Conservation (phyloP, 2,329 filamentous ascomycete genomes). For the Colletotrichum sp. region DNA sequence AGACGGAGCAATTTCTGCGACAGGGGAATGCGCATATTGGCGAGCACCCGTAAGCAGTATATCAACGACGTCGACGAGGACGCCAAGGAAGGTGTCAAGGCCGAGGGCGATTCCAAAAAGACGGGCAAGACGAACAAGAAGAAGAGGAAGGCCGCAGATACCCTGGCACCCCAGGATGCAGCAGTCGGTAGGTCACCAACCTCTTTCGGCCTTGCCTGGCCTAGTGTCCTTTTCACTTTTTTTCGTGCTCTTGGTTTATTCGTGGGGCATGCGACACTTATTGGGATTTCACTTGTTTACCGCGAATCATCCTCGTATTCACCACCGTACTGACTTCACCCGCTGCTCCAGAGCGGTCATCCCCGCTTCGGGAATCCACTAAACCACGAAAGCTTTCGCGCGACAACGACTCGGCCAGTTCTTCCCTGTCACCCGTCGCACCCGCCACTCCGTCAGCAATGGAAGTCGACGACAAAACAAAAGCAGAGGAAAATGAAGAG, state of each 20-base stretch:
- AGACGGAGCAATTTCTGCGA: constrained; percentile 72
- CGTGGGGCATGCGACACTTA: constrained; percentile 5
- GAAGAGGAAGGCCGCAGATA: constrained; percentile 77
- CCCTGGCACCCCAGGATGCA: constrained; percentile 59
- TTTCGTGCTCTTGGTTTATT: neutral
- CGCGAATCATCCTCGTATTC: constrained; percentile 2
- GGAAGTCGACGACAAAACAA: constrained; percentile 59
- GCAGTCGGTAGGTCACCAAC: constrained; percentile 29
- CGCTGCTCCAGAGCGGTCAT: constrained; percentile 52
- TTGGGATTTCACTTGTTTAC: neutral
- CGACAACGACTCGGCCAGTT: constrained; percentile 61
- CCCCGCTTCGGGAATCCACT: constrained; percentile 54
- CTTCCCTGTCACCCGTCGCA: constrained; percentile 63
- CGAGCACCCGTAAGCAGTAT: constrained; percentile 67
- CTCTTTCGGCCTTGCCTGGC: constrained; percentile 1
- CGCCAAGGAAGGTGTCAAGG: constrained; percentile 51
- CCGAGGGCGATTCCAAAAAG: constrained; percentile 49
- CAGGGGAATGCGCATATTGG: constrained; percentile 73
- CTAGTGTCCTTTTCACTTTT: neutral
- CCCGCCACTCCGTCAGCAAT: constrained; percentile 58
- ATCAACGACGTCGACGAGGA: constrained; percentile 55
- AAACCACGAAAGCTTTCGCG: constrained; percentile 58
- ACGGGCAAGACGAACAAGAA: constrained; percentile 65
- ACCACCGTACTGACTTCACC: constrained; percentile 12
- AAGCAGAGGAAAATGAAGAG: constrained; percentile 42